Evolutionary conservation across 1,284 basidiomycete species (phyloP), one percentile per base, ranked within the genome.

Genomic region (Pseudozyma hubeiensis): DNA sequence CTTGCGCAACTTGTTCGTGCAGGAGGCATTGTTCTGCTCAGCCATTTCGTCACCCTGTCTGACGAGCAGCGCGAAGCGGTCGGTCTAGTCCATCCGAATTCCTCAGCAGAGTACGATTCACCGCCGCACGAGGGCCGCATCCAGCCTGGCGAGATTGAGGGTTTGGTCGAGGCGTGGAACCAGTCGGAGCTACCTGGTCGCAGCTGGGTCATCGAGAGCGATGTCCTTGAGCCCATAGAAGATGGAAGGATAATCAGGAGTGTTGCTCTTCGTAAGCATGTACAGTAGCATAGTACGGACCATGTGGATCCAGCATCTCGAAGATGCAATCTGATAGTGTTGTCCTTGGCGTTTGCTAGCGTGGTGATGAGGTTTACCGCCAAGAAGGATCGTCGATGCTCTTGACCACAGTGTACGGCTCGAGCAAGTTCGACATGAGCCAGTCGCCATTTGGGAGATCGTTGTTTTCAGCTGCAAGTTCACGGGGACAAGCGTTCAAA

Each of bases 371-470:
- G 33, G 8, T 6, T 53, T 35, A 68, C 35, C 58, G 52, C 71
- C 71, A 74, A 8, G 55, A 44, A 1, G 66, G 63, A 49, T 74
- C 71, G 29, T 65, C 66, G 34, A 69, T 59, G 54, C 71, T 74
- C 33, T 46, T 53, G 30, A 74, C 66, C 4, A 56, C 17, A 5
- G 56, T 66, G 16, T 63, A 65, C 10, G 81, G 81, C 35, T 79
- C 52, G 16, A 77, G 56, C n/a, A 80, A 53, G 40, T 84, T 73
- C n/a, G 67, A 48, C 49, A 78, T 62, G 45, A 84, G 76, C 67
- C 76, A 84, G 34, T 72, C 76, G 44, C 82, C 82, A 50, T 84
- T 84, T 2, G 81, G 82, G 17, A 84, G 57, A 48, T 84, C 82
- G 52, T 82, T 83, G 61, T 78, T 79, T 10, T 80, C 77, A n/a